Evolutionary conservation across 2,329 filamentous ascomycete species (phyloP), one percentile per base, ranked within the genome.

Genomic region (Cladosporium cucumerinum): DNA sequence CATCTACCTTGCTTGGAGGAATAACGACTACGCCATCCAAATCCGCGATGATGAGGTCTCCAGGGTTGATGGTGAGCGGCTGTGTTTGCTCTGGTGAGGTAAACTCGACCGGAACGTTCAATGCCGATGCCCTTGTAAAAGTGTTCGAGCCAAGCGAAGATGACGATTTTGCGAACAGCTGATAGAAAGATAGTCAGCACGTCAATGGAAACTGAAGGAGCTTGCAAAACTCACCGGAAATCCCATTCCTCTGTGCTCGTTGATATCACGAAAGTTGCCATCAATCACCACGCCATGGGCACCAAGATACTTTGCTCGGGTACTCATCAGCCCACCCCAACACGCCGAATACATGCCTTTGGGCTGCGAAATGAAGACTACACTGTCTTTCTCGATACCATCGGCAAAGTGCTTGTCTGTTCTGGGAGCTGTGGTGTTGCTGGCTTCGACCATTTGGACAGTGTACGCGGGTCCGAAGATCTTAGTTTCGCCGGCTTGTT

Each of bases 401-500:
- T 80, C 78, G 10, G 72, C 77, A 51, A 77, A 78, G 63, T 78
- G 77, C n/a, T 65, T 64, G 4, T 66, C 49, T 5, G 73, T 73
- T n/a, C 68, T 75, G 1, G 75, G 75, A 1, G 73, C 68, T 5
- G 67, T 67, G 23, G 70, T 75, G 69, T 78, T 75, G 3, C 67
- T 64, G 12, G 71, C 70, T 55, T 71, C 70, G 8, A 78, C 75
- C 76, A 78, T 76, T 36, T 63, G 59, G 1, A 67, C 66, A 0
- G 83, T 86, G 68, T 84, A 85, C 6, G 82, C 84, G 12, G 81
- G 83, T 4, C 84, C 84, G 23, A 84, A 77, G 63, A 86, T 82
- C 72, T 83, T 85, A 48, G 83, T 83, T 12, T 75, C 67, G 5
- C 82, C 83, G 23, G 78, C 78, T 74, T 85, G 82, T 74, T 85